phyloP scores from a whole-genome alignment of 148 eudicot species.

The Amaranthus palmeri region DNA sequence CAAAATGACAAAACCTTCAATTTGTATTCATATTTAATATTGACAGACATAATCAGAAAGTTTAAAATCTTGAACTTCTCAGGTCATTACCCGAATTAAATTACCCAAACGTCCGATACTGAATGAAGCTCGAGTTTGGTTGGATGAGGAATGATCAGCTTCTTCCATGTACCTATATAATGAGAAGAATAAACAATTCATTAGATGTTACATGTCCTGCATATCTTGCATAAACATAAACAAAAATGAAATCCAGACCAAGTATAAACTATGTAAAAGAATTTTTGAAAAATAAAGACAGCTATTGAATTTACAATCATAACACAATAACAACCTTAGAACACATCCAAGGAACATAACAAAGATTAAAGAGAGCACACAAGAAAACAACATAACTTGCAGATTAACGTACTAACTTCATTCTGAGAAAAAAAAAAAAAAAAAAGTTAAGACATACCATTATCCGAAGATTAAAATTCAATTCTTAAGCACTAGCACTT shows the following conservation, averaged over 20 bases:
- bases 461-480: too few species aligned
- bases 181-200: background rate
- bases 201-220: background rate
- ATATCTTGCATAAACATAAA: background rate
- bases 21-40: background rate
- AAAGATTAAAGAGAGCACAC: background rate
- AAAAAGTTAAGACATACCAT: too few species aligned
- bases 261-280: background rate
- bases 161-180: conserved; percentile 70
- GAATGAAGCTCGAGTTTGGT: conserved; percentile 64
- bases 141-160: conserved; percentile 56
- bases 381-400: background rate
- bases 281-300: background rate
- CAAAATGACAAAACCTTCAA: background rate
- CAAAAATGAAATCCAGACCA: background rate
- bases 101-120: conserved; percentile 76
- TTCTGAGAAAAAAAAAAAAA: too few species aligned
- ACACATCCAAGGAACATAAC: background rate
- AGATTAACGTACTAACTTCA: too few species aligned
- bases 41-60: background rate
- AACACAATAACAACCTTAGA: background rate
- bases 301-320: background rate
- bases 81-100: conserved; percentile 59
- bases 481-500: too few species aligned
- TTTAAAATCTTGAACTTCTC: background rate